Base-by-base conservation (phyloP, 495 filamentous ascomycete genomes). In the Pseudotulostoma volvatum region DNA sequence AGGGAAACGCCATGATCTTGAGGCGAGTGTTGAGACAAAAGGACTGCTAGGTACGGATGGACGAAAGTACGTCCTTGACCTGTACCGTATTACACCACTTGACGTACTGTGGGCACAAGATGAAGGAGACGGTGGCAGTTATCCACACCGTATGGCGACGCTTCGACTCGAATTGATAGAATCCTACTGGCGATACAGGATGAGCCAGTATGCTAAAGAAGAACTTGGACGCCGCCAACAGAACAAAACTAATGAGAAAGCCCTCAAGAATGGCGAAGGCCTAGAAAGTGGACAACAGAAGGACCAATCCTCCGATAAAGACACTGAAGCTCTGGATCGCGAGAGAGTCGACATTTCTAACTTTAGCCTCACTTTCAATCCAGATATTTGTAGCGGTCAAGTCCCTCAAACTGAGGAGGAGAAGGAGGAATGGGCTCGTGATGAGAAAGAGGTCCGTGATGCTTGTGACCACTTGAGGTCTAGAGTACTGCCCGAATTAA, bases 11-110 rank as follows among this genome's bases (percentile, higher is more conserved):
- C 85, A 92, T 52, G 84, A 95, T 19, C 72, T 99, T 9, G 92
- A 95, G 57, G 84, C 79, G 18, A 95, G 87, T 49, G 84, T 99
- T 18, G 92, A 99, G 63, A 99, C 92, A 16, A 99, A 99, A 67
- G 92, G 92, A 18, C 70, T 99, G 7, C 63, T 95, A 33, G 92
- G 92, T n/a, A 96, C 92, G 0, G 92, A 99, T 52, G 90, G 87
- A 15, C 67, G 92, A 42, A 95, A 93, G 53, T 99, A 99, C 54
- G 88, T 93, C 9, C 75, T 99, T 34, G 92, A 99, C 53, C 57
- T 99, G 44, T 99, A 99, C 62, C 76, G 92, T 41, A 76, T 94
- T 39, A 90, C 92, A 8, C 92, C 92, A 17, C 55, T 96, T 35
- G 92, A 99, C 67, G 76, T 93, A 34, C 52, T 61, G 20, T 99